Conservation (phyloP, 2,329 filamentous ascomycete species). For the Sporothrix phasma region DNA sequence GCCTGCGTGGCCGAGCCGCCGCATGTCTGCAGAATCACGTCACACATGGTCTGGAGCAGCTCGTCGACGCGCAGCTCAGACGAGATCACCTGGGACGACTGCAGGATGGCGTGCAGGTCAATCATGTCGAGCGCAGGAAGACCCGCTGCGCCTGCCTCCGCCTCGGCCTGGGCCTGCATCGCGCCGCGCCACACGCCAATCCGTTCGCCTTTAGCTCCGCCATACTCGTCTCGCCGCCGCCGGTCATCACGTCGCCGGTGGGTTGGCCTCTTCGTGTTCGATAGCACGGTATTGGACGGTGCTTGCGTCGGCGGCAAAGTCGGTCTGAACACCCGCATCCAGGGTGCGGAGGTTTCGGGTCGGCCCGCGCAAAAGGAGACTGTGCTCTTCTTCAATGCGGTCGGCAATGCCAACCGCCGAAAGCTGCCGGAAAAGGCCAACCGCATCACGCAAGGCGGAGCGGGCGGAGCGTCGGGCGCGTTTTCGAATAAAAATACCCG, state of each 20-base stretch:
- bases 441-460: constrained; percentile 56
- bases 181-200: constrained; percentile 55
- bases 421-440: constrained; percentile 57
- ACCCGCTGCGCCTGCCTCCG: constrained; percentile 36
- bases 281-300: constrained; percentile 42
- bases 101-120: constrained; percentile 66
- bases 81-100: constrained; percentile 70
- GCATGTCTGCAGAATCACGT: constrained; percentile 70
- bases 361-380: constrained; percentile 54
- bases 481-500: constrained; percentile 56
- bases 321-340: constrained; percentile 57
- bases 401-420: constrained; percentile 60
- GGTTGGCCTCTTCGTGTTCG: constrained; percentile 36
- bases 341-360: constrained; percentile 46
- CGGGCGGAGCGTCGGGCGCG: constrained; percentile 58
- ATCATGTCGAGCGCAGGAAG: constrained; percentile 74
- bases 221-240: constrained; percentile 29
- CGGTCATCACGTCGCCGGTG: constrained; percentile 31
- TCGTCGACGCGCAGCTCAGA: constrained; percentile 68
- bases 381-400: constrained; percentile 58
- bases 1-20: constrained; percentile 60
- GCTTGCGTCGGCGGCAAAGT: constrained; percentile 50
- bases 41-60: constrained; percentile 69
- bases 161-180: constrained; percentile 42
- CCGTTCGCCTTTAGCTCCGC: constrained; percentile 46